Evolutionary conservation across 2,329 filamentous ascomycete species (phyloP), one percentile per base, ranked within the genome.

Genomic region (Beauveria rudraprayagi): DNA sequence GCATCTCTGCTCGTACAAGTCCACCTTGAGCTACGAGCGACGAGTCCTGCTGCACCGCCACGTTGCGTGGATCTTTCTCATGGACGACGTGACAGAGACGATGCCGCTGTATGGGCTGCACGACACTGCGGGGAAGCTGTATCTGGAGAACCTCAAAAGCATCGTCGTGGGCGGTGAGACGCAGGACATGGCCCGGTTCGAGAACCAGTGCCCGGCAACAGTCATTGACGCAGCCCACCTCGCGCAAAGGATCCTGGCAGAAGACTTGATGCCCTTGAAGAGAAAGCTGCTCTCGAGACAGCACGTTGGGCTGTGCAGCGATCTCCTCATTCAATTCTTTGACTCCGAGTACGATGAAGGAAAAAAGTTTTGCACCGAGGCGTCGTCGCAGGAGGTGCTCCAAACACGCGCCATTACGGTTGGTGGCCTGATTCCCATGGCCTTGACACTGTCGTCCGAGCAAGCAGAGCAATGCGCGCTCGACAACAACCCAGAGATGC

Each of bases 251-350:
- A 61, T 56, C 26, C 28, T 61, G 1, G 52, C 59, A 8, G 52
- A 61, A 16, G 59, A 61, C 40, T 34, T 61, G 26, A 61, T 61
- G 59, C 59, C 59, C 3, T 6, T 61, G 11, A 61, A 61, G 43
- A 28, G 41, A 9, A 16, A 19, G 10, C 59, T 61, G 8, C 59
- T 61, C 10, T 24, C 40, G 3, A 28, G 3, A 5, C 51, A 56
- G 41, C 59, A 61, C 19, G 17, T 44, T 5, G 7, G 14, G 7
- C 30, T 48, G 2, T 61, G 59, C 44, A 50, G 56, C 52, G 26
- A 47, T 16, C 44, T 48, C 6, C 59, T 61, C n/a, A n/a, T 19
- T 4, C 50, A 56, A 17, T 61, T 56, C 40, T 56, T 61, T 17
- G 51, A 61, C 43, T 56, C 7, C 28, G 26, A 61, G 43, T 61